A percentile compares a stretch with the other conserved stretches of the same genome.
Conservation (phyloP, 805 yeast species). For the Candida fluviatilis region DNA sequence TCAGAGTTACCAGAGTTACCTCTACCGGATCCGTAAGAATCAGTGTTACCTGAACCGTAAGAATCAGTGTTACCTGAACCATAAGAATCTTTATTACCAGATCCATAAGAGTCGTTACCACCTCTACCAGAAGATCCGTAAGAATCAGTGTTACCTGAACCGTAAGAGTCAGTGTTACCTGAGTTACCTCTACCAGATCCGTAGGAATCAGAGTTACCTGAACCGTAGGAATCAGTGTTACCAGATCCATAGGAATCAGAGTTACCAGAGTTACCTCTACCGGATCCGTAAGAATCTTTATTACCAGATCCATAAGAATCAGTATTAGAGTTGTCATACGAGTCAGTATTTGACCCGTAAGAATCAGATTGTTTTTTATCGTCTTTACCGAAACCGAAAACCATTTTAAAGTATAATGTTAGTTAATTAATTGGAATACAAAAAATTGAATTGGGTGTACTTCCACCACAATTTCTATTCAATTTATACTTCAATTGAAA, state of each 20-base stretch:
- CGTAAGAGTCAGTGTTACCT: constrained; percentile 9
- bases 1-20: constrained; percentile 12
- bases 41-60: constrained; percentile 7
- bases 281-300: constrained; percentile 10
- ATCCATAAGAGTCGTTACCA: constrained; percentile 17
- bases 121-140: constrained; percentile 14
- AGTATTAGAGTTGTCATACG: constrained; percentile 15
- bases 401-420: constrained; percentile 17
- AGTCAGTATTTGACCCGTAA: constrained; percentile 5
- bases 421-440: constrained; percentile 1
- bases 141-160: constrained; percentile 10
- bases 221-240: constrained; percentile 13
- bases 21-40: constrained; percentile 12
- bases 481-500: not conserved
- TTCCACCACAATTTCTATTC: not conserved
- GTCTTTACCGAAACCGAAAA: constrained; percentile 30
- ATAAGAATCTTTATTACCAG: constrained; percentile 14
- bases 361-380: constrained; percentile 17
- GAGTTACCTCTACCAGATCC: constrained; percentile 6
- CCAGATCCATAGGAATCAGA: constrained; percentile 9
- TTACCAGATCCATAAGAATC: constrained; percentile 6
- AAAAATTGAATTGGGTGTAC: not conserved
- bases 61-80: constrained; percentile 15
- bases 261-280: constrained; percentile 6
- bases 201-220: constrained; percentile 9